Base-by-base conservation (phyloP, 163 green algal genomes). In the Coccomyxa subellipsoidea region DNA sequence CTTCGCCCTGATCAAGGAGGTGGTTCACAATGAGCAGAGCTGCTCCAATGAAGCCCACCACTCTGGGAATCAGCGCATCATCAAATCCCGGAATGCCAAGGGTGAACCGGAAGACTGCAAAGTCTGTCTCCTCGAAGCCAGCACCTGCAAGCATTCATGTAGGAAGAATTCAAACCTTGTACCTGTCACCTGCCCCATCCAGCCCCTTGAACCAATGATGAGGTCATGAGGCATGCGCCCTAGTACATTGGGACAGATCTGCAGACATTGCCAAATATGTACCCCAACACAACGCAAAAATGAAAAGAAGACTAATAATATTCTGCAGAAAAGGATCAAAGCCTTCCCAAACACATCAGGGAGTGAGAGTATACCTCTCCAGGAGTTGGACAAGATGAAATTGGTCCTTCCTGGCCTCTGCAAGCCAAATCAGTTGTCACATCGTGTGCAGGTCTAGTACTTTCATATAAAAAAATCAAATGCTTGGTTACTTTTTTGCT, bases 71-170 rank as follows among this genome's bases (percentile, higher is more conserved):
- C 6, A 93, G 80, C 0, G 90, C 86, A 83, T 98, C 94, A 38
- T 96, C 91, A 77, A 96, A 96, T 9, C 95, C 94, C 6, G 92
- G 93, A 39, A 96, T 97, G 78, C 94, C 94, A 10, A 98, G 88
- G 4, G 94, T 98, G 86, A 98, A 98, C 18, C 94, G 88, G 69
- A 98, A 98, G 7, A 97, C 93, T 7, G 93, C 93, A 3, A 97
- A 85, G 69, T 98, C 94, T 18, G 95, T 15, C 31, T 91, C 88
- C 29, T 84, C 76, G 36, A 32, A n/a, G 10, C 72, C 81, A 38
- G 71, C 47, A 77, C 53, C 78, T 80, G 76, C n/a, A 34, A 1
- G 32, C 4, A 34, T 37, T n/a, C n/a, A n/a, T n/a, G n/a, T n/a
- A n/a, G n/a, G n/a, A n/a, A n/a, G n/a, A n/a, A n/a, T n/a, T n/a